Conservation (phyloP, 352 stramenopile genomes). For the Phytophthora constricta region DNA sequence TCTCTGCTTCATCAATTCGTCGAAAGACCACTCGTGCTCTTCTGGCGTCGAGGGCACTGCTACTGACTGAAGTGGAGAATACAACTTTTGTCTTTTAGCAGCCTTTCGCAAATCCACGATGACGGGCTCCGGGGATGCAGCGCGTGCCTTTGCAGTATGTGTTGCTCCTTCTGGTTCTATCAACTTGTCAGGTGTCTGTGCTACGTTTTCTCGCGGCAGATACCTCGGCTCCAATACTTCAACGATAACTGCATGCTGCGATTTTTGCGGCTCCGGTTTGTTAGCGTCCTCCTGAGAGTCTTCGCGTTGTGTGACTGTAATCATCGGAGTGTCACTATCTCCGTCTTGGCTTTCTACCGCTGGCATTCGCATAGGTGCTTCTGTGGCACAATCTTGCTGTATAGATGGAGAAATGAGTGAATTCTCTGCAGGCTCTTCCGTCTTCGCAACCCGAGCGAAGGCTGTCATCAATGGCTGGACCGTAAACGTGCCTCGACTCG, state of each 20-base stretch:
- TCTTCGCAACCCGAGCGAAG: slow-evolving; percentile 35
- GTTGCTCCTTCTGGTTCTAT: neutral
- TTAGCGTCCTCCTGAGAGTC: slow-evolving; percentile 4
- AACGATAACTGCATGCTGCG: slow-evolving; percentile 24
- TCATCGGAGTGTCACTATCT: neutral
- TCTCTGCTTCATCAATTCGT: slow-evolving; percentile 47
- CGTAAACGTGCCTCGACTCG: slow-evolving; percentile 62
- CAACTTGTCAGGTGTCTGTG: neutral
- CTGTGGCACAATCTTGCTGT: neutral
- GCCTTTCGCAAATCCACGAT: slow-evolving; percentile 26
- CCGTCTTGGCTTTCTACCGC: slow-evolving; percentile 6
- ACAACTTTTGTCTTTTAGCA: slow-evolving; percentile 36
- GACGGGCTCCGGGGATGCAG: slow-evolving; percentile 11
- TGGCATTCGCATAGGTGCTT: slow-evolving; percentile 4
- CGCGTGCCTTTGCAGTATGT: slow-evolving; percentile 10
- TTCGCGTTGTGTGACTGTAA: neutral
- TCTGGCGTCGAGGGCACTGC: slow-evolving; percentile 13
- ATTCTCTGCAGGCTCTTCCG: slow-evolving; percentile 16
- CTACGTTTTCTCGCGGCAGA: neutral
- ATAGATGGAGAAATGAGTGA: neutral
- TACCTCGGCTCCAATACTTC: slow-evolving; percentile 18
- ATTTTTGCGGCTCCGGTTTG: slow-evolving; percentile 3
- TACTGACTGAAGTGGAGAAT: slow-evolving; percentile 15
- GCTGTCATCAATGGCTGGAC: slow-evolving; percentile 64
- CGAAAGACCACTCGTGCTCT: slow-evolving; percentile 47